These are phyloP conservation scores for Salinomyces thailandicus DNA, from an alignment of 2,329 filamentous ascomycete species.

Conservation along the genomic window DNA sequence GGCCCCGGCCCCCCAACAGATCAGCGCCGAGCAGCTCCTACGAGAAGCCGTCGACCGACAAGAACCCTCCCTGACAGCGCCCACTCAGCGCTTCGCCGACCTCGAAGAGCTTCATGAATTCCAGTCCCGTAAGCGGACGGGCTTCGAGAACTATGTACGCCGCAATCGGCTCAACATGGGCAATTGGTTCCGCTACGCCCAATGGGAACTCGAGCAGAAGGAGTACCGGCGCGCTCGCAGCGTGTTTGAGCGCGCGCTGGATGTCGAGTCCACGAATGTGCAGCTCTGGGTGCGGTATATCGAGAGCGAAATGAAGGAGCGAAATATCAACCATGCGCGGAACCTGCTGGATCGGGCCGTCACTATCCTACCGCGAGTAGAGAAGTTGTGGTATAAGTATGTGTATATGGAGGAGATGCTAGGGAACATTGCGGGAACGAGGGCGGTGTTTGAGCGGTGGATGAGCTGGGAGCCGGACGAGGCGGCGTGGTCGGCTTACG, in stretches of 20 bases:
- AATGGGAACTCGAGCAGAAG: slow-evolving; percentile 97
- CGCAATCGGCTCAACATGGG: slow-evolving; percentile 93
- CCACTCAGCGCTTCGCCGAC: slow-evolving; percentile 89
- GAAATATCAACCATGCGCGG: slow-evolving; percentile 93
- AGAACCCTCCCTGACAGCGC: slow-evolving; percentile 76
- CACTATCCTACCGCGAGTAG: slow-evolving; percentile 76
- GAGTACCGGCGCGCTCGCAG: slow-evolving; percentile 85
- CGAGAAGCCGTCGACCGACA: slow-evolving; percentile 95
- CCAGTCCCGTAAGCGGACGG: slow-evolving; percentile 88
- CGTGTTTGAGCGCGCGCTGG: slow-evolving; percentile 88
- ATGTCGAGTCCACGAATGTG: slow-evolving; percentile 80
- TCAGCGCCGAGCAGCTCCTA: slow-evolving; percentile 92
- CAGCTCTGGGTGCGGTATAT: slow-evolving; percentile 87
- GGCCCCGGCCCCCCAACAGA: slow-evolving; percentile 70
- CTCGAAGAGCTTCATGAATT: slow-evolving; percentile 97
- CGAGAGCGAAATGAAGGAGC: slow-evolving; percentile 88
- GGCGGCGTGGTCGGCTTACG: slow-evolving; percentile 88
- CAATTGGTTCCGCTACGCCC: slow-evolving; percentile 97
- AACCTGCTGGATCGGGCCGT: slow-evolving; percentile 94
- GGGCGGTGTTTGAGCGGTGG: slow-evolving; percentile 95
- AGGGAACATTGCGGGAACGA: slow-evolving; percentile 80
- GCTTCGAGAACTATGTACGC: slow-evolving; percentile 95
- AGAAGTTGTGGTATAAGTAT: slow-evolving; percentile 99
- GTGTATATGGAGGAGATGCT: slow-evolving; percentile 98
- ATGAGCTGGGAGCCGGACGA: slow-evolving; percentile 98